Percentiles rank a stretch among this genome's conserved stretches.
These are phyloP conservation scores for Thielaviopsis musarum DNA, from an alignment of 2,329 filamentous ascomycete species.

Conservation along the genomic window DNA sequence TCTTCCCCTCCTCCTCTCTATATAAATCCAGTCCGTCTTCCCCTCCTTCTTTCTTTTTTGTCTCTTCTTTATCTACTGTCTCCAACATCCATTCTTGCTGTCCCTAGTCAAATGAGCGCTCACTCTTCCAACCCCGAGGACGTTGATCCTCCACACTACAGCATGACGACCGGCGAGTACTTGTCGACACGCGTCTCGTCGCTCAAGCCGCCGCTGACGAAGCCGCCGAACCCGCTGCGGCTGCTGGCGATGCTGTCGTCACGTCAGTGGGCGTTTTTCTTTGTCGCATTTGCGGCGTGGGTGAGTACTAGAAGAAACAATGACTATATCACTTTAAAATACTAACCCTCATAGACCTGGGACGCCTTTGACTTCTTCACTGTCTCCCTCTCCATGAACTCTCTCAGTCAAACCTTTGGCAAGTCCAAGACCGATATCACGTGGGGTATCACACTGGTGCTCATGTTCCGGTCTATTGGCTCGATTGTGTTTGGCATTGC, in stretches of 20 bases:
- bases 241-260: constrained; percentile 31
- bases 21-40: no score
- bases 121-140: no score
- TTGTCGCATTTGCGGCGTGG: constrained; percentile 39
- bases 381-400: constrained; percentile 58
- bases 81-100: no score
- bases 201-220: constrained; percentile 39
- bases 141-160: constrained; percentile 24
- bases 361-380: constrained; percentile 77
- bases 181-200: constrained; percentile 34
- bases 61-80: no score
- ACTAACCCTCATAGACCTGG: constrained; percentile 50
- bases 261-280: constrained; percentile 39
- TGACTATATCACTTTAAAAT: no score
- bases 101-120: no score
- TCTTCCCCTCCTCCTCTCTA: no score
- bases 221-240: constrained; percentile 34
- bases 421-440: constrained; percentile 48
- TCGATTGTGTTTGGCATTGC: constrained; percentile 61
- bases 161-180: constrained; percentile 22
- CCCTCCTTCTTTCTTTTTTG: no score
- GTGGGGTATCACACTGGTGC: constrained; percentile 57
- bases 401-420: constrained; percentile 38
- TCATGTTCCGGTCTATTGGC: constrained; percentile 58
- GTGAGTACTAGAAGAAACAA: constrained; percentile 26